These are phyloP conservation scores for Candida freyschussii DNA, from an alignment of 1,139 yeast genomes.

Conservation along the genomic window DNA sequence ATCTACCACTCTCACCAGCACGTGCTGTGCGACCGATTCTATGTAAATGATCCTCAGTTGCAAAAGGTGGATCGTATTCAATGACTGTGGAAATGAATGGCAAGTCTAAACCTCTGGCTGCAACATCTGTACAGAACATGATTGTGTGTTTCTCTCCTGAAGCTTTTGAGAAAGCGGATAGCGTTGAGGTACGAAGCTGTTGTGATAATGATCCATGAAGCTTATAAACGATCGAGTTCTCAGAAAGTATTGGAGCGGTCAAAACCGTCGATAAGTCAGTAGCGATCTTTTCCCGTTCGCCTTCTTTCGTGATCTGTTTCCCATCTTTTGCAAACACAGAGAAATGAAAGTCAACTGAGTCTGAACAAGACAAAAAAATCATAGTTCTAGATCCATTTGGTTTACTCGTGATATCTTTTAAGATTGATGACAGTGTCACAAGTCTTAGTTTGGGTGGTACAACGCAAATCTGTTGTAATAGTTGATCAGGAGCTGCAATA, in stretches of 20 bases:
- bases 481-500: conserved; percentile 80
- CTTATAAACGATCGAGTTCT: conserved; percentile 54
- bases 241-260: conserved; percentile 51
- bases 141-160: conserved; percentile 49
- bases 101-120: conserved; percentile 67
- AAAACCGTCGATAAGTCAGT: conserved; percentile 37
- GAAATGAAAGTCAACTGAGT: conserved; percentile 90
- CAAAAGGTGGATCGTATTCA: conserved; percentile 67
- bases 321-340: conserved; percentile 53
- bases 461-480: conserved; percentile 68
- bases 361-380: conserved; percentile 90
- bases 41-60: conserved; percentile 67
- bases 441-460: conserved; percentile 90
- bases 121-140: conserved; percentile 78
- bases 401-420: conserved; percentile 43
- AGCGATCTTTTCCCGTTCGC: conserved; percentile 22
- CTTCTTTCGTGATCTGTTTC: conserved; percentile 24
- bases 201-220: conserved; percentile 90
- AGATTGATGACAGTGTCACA: conserved; percentile 68
- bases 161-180: conserved; percentile 37
- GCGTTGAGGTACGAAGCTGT: conserved; percentile 71
- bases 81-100: conserved; percentile 62
- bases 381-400: conserved; percentile 49
- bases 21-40: conserved; percentile 74
- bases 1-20: conserved; percentile 62